Conservation (phyloP, 148 eudicot genomes). For the Heliamphora exappendiculata region DNA sequence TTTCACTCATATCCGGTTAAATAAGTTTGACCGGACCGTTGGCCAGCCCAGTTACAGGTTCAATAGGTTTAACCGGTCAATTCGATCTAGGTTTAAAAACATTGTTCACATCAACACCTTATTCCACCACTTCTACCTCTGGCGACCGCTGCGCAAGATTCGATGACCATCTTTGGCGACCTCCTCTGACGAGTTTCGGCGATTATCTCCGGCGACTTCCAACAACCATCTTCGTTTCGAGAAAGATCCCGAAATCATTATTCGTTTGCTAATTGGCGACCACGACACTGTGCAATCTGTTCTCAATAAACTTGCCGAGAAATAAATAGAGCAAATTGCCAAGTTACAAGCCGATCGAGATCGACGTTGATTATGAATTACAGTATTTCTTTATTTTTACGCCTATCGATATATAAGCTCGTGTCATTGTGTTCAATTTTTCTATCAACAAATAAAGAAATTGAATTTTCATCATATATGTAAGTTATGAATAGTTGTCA, state of each 20-base stretch:
- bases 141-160: no score
- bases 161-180: no score
- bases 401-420: neutral
- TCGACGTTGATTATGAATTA: constrained; percentile 25
- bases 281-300: constrained; percentile 64
- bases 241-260: constrained; percentile 72
- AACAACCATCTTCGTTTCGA: no score
- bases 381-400: constrained; percentile 9
- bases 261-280: constrained; percentile 65
- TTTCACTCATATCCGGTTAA: no score
- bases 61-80: no score
- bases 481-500: neutral
- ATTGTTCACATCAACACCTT: no score
- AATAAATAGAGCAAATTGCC: constrained; percentile 54
- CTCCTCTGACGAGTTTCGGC: no score
- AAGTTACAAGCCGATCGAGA: constrained; percentile 34
- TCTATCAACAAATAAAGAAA: neutral
- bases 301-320: constrained; percentile 64
- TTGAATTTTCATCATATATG: neutral
- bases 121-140: no score
- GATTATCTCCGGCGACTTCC: no score
- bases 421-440: neutral
- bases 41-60: no score
- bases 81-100: no score
- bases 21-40: no score